Conservation (phyloP, 2,329 filamentous ascomycete species). For the Laburnicola sp. region DNA sequence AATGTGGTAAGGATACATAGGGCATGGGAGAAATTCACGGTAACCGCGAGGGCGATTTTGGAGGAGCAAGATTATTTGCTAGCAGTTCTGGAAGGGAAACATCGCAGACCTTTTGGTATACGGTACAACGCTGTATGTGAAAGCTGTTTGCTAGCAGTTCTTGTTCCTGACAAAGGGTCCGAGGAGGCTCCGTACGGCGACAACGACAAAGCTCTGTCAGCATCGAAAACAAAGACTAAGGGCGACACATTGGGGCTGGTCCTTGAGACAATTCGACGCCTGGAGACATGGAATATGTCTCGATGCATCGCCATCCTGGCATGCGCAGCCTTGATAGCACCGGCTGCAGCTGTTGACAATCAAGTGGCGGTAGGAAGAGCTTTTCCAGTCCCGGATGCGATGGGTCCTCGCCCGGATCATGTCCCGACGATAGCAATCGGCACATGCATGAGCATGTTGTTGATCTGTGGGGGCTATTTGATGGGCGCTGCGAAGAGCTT, state of each 20-base stretch:
- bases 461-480: constrained; percentile 2
- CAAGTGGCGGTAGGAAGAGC: not conserved
- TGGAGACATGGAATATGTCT: not conserved
- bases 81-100: too few species aligned
- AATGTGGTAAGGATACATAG: too few species aligned
- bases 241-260: not conserved
- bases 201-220: not conserved
- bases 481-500: not conserved
- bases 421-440: constrained; percentile 1
- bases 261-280: not conserved
- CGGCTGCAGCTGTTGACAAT: not conserved
- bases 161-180: too few species aligned
- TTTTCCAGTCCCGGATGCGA: not conserved
- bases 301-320: not conserved
- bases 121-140: not conserved
- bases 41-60: too few species aligned
- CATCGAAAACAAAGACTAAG: not conserved
- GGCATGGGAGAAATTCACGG: too few species aligned
- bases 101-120: not conserved
- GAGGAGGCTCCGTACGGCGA: not conserved
- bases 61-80: too few species aligned
- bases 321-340: not conserved
- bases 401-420: not conserved
- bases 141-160: not conserved
- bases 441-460: not conserved